Evolutionary conservation across 139 green algal genomes (phyloP).

Genomic region (Tetraselmis striata): DNA sequence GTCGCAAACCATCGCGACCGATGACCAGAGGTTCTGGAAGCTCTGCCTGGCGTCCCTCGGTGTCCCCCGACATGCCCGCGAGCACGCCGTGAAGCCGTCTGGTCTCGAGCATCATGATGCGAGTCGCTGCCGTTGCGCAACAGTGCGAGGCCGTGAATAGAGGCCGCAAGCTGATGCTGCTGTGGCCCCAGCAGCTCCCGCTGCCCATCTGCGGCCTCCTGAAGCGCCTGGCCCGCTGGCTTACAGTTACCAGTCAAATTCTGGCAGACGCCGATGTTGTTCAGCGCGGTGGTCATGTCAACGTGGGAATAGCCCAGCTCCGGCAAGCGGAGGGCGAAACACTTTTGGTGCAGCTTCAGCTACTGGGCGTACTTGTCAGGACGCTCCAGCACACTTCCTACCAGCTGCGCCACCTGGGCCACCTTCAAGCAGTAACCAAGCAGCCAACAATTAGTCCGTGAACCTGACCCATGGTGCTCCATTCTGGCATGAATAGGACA

Average conservation of each 20-base stretch:
- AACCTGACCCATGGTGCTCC: too few relatives aligned
- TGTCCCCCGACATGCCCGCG: neutral
- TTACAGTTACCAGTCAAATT: neutral
- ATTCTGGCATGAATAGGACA: too few relatives aligned
- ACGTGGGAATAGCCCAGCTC: conserved; percentile 20
- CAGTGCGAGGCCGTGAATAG: neutral
- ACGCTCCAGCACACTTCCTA: neutral
- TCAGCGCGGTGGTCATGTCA: conserved; percentile 24
- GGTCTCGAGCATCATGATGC: conserved; percentile 1
- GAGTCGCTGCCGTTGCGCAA: conserved; percentile 1
- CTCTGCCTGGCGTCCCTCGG: neutral
- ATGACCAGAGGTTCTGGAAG: neutral
- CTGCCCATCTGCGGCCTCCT: neutral
- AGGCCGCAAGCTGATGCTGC: neutral
- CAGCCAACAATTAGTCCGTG: too few relatives aligned
- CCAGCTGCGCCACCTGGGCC: neutral
- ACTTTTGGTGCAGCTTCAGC: conserved; percentile 2
- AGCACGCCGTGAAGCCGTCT: neutral
- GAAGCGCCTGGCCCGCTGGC: neutral
- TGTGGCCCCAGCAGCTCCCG: neutral
- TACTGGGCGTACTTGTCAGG: neutral
- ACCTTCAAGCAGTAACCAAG: too few relatives aligned
- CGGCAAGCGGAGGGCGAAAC: conserved; percentile 16
- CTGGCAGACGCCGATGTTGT: conserved; percentile 6
- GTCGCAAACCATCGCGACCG: neutral